These are phyloP conservation scores for Zancudomyces culisetae DNA, from an alignment of 371 early-diverging fungal species.

Conservation along the genomic window DNA sequence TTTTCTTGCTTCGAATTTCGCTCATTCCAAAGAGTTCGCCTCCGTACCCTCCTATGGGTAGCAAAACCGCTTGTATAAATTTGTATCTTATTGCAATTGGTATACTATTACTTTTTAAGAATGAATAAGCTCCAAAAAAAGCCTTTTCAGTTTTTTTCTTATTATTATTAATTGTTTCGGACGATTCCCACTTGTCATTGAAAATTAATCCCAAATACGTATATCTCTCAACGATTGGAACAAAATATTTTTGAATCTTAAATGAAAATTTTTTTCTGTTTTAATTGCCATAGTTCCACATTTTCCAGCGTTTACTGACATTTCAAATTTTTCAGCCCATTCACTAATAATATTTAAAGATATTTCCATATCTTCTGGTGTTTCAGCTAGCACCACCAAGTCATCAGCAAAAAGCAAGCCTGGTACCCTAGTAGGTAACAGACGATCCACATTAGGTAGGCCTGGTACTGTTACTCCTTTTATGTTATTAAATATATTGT, in stretches of 20 bases:
- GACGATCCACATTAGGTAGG: too few relatives aligned
- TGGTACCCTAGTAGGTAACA: not conserved
- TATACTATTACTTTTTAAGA: not conserved
- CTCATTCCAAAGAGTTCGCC: not conserved
- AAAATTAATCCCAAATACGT: not conserved
- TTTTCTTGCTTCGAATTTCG: not conserved
- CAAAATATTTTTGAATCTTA: not conserved
- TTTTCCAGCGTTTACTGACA: not conserved
- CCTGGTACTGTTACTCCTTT: not conserved
- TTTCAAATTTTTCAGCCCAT: not conserved
- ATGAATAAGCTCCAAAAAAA: not conserved
- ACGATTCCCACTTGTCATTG: not conserved
- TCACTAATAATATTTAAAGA: not conserved
- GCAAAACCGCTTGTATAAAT: not conserved
- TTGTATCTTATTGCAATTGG: not conserved
- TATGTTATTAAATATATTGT: not conserved
- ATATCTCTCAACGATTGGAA: not conserved
- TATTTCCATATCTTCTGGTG: not conserved
- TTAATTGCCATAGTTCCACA: not conserved
- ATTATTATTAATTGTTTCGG: not conserved
- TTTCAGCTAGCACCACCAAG: not conserved
- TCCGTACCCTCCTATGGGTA: not conserved
- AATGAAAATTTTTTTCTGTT: not conserved
- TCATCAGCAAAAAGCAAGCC: slow-evolving; percentile 1
- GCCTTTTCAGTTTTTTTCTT: not conserved